phyloP scores from a whole-genome alignment of 2,329 filamentous ascomycete genomes.

The Torrubiellomyces zombiae region DNA sequence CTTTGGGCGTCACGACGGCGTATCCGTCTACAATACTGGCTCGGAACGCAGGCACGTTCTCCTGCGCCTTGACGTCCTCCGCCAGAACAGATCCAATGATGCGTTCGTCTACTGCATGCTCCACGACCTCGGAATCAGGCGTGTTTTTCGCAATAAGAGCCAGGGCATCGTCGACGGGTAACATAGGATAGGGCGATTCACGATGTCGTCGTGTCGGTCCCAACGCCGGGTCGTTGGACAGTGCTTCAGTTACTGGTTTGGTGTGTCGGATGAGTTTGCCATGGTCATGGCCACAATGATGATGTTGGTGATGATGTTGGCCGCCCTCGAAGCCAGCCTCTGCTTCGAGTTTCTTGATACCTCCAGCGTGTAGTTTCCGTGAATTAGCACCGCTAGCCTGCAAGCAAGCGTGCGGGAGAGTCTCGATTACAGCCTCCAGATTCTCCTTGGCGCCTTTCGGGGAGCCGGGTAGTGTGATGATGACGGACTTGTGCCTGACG shows the following conservation, averaged over 20 bases:
- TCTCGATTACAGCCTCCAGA: conserved; percentile 69
- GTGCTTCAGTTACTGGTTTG: conserved; percentile 10
- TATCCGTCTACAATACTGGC: conserved; percentile 97
- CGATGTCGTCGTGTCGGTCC: conserved; percentile 58
- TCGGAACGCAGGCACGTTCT: conserved; percentile 81
- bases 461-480: conserved; percentile 82
- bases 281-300: conserved; percentile 30
- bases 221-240: conserved; percentile 42
- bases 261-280: conserved; percentile 59
- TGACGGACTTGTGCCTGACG: conserved; percentile 62
- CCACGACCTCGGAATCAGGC: conserved; percentile 41
- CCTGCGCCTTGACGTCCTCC: conserved; percentile 61
- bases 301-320: conserved; percentile 22
- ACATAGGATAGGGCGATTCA: conserved; percentile 82
- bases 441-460: conserved; percentile 94
- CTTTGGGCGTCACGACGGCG: conserved; percentile 53
- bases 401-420: conserved; percentile 87
- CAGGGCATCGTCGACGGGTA: conserved; percentile 70
- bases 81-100: conserved; percentile 69
- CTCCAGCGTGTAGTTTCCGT: conserved; percentile 60
- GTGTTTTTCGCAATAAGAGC: conserved; percentile 56
- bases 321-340: conserved; percentile 51
- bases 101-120: conserved; percentile 41
- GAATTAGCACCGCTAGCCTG: conserved; percentile 78
- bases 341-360: conserved; percentile 65